These are phyloP conservation scores for Puccinia hordei DNA, from an alignment of 1,284 basidiomycete genomes.

Conservation along the genomic window DNA sequence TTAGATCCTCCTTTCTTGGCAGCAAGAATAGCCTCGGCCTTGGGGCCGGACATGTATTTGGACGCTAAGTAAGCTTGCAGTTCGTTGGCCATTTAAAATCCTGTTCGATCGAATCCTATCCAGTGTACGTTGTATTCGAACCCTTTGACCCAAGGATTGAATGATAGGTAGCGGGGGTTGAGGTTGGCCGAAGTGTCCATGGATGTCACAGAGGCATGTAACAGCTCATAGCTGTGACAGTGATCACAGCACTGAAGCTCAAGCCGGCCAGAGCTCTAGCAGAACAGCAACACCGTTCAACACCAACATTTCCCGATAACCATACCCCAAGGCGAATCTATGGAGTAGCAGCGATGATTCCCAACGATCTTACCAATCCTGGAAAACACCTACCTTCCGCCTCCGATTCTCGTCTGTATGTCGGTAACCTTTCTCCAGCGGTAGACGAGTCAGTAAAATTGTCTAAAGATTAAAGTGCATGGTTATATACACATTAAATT, in stretches of 20 bases:
- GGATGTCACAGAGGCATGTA: too few species aligned
- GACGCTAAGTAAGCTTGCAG: slow-evolving; percentile 64
- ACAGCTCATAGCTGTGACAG: too few species aligned
- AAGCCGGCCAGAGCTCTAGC: too few species aligned
- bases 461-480: not conserved
- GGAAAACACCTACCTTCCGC: not conserved
- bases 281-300: not conserved
- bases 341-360: not conserved
- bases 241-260: too few species aligned
- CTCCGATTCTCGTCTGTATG: slow-evolving; percentile 68
- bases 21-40: slow-evolving; percentile 90
- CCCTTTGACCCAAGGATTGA: too few species aligned
- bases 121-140: not conserved
- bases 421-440: slow-evolving; percentile 83
- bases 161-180: not conserved
- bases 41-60: slow-evolving; percentile 91
- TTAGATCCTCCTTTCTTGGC: slow-evolving; percentile 65
- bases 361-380: not conserved
- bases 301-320: not conserved
- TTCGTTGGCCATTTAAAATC: slow-evolving; percentile 54
- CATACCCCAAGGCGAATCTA: not conserved
- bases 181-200: not conserved
- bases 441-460: slow-evolving; percentile 77
- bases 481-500: not conserved
- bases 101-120: not conserved